Conservation (phyloP, 2,329 filamentous ascomycete species). For the Stachybotrys chlorohalonatus region DNA sequence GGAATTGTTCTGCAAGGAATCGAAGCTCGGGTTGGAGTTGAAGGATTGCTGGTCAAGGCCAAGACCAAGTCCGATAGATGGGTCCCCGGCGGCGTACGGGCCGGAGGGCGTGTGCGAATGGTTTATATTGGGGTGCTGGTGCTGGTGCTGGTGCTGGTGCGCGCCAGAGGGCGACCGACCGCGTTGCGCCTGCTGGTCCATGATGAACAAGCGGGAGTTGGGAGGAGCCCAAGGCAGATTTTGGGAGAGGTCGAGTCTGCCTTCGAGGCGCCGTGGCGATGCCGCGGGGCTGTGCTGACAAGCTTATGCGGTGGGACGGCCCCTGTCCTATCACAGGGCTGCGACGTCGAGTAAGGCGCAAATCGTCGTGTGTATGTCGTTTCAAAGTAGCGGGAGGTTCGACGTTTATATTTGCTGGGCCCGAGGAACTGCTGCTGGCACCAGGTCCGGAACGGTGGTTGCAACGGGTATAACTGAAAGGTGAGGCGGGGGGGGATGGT, state of each 20-base stretch:
- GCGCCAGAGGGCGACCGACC: slow-evolving; percentile 51
- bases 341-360: background rate
- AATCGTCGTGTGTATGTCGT: background rate
- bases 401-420: background rate
- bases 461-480: background rate
- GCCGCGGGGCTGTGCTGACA: slow-evolving; percentile 31
- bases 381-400: background rate
- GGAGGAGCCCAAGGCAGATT: slow-evolving; percentile 28
- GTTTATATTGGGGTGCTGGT: slow-evolving; percentile 56
- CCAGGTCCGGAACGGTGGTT: background rate
- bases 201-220: slow-evolving; percentile 11
- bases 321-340: background rate
- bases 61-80: slow-evolving; percentile 44
- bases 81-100: slow-evolving; percentile 39
- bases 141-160: slow-evolving; percentile 18
- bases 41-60: slow-evolving; percentile 39
- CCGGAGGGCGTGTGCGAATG: slow-evolving; percentile 55
- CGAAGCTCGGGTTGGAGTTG: slow-evolving; percentile 26
- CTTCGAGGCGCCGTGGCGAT: slow-evolving; percentile 32
- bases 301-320: slow-evolving; percentile 16
- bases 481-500: background rate
- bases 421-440: background rate
- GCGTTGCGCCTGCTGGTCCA: slow-evolving; percentile 33
- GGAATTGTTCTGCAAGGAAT: slow-evolving; percentile 23
- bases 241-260: slow-evolving; percentile 28